Evolutionary conservation across 129 eudicot species (phyloP).

Genomic region (Flaveria robusta): DNA sequence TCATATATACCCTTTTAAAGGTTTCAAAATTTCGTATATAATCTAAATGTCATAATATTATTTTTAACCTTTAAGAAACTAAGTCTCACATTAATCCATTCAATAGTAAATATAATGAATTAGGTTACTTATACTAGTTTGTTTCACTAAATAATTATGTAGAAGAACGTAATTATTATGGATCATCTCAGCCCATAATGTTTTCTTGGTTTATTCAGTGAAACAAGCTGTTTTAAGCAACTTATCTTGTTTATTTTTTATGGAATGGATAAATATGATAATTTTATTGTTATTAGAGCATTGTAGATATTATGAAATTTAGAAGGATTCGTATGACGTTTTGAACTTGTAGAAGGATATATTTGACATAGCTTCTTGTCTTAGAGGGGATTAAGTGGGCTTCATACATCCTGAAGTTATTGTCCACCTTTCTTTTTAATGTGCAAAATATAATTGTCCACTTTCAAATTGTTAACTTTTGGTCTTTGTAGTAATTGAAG

Average conservation of each 20-base stretch:
- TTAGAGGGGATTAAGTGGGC: not conserved
- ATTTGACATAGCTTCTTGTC: not conserved
- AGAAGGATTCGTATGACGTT: not conserved
- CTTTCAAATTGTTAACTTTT: not conserved
- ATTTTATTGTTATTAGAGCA: not conserved
- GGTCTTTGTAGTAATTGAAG: not conserved
- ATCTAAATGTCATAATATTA: not conserved
- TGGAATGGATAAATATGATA: not conserved
- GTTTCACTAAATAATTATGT: not conserved
- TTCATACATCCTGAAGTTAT: not conserved
- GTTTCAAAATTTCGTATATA: not conserved
- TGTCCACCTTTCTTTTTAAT: not conserved
- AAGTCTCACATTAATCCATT: not conserved
- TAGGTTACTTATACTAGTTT: not conserved
- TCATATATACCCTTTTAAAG: not conserved
- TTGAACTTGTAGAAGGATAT: not conserved
- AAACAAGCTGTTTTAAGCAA: not conserved
- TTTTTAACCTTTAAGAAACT: not conserved
- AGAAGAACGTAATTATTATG: not conserved
- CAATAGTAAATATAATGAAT: not conserved
- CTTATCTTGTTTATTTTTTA: conserved; percentile 3
- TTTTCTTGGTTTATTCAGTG: not conserved
- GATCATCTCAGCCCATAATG: not conserved
- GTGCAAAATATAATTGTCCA: not conserved
- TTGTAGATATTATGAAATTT: not conserved